phyloP scores from a whole-genome alignment of 768 basidiomycete species.

The Amanita phalloides region DNA sequence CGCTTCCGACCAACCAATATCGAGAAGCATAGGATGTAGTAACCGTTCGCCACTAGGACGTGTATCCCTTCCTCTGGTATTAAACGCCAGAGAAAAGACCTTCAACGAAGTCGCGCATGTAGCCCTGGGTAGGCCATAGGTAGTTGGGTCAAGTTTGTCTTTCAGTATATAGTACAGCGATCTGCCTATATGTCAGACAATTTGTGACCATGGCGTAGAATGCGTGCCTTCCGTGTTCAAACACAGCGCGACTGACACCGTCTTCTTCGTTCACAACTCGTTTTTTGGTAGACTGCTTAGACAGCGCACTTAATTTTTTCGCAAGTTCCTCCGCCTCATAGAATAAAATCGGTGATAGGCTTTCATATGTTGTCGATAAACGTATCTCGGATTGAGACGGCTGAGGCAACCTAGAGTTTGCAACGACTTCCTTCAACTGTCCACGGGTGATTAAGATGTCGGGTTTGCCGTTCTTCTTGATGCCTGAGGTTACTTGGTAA shows the following conservation, averaged over 20 bases:
- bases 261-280: slow-evolving; percentile 20
- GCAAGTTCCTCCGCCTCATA: slow-evolving; percentile 16
- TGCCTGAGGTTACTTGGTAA: slow-evolving; percentile 20
- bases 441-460: slow-evolving; percentile 30
- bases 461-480: slow-evolving; percentile 30
- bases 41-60: slow-evolving; percentile 12
- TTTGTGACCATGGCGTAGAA: neutral
- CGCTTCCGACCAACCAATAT: slow-evolving; percentile 27
- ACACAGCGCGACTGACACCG: slow-evolving; percentile 23
- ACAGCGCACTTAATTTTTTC: slow-evolving; percentile 26
- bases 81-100: slow-evolving; percentile 18
- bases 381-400: slow-evolving; percentile 7
- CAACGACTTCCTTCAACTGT: slow-evolving; percentile 17
- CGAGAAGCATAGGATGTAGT: slow-evolving; percentile 16
- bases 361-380: slow-evolving; percentile 22
- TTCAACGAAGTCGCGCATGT: slow-evolving; percentile 14
- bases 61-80: slow-evolving; percentile 14
- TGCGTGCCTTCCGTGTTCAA: slow-evolving; percentile 37
- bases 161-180: slow-evolving; percentile 15
- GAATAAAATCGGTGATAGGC: slow-evolving; percentile 40
- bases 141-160: slow-evolving; percentile 8
- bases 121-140: slow-evolving; percentile 12
- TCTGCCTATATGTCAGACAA: slow-evolving; percentile 5
- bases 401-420: neutral
- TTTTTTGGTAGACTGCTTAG: slow-evolving; percentile 30